phyloP scores from a whole-genome alignment of 2,329 filamentous ascomycete species.

The Botryotinia narcissicola region DNA sequence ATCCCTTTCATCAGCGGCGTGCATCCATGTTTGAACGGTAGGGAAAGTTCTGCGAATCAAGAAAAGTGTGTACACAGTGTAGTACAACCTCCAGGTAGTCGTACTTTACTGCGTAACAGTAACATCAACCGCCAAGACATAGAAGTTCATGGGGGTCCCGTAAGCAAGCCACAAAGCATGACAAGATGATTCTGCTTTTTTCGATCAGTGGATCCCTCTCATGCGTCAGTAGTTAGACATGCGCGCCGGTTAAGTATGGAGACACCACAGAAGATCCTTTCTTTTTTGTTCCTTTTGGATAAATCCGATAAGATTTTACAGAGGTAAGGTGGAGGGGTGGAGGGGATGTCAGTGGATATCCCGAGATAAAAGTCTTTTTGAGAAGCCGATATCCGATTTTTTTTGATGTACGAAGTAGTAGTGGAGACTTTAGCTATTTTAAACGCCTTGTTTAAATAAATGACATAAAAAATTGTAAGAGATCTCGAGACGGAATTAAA shows the following conservation, averaged over 20 bases:
- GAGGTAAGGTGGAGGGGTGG: not conserved
- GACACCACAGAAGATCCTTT: not conserved
- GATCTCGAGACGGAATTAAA: not conserved
- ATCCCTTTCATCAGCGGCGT: conserved; percentile 5
- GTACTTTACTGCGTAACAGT: not conserved
- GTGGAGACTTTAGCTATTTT: not conserved
- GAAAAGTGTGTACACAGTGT: not conserved
- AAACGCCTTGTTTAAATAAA: not conserved
- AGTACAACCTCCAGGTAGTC: not conserved
- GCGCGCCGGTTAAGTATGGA: conserved; percentile 16
- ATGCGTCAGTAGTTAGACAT: conserved; percentile 13
- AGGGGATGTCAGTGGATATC: conserved; percentile 1
- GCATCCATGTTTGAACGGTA: not conserved
- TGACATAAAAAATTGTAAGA: not conserved
- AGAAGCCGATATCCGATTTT: conserved; percentile 13
- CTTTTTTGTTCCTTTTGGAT: not conserved
- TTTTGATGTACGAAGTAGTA: not conserved
- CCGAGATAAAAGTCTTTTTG: not conserved
- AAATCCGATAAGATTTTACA: not conserved
- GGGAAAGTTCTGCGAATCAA: not conserved
- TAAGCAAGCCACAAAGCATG: conserved; percentile 18
- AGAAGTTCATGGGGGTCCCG: not conserved
- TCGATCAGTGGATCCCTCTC: conserved; percentile 13
- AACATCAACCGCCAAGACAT: not conserved
- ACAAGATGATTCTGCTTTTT: not conserved